Evolutionary conservation across 2,329 filamentous ascomycete genomes (phyloP), one percentile per base, ranked within the genome.

Genomic region (Fusarium hostae): DNA sequence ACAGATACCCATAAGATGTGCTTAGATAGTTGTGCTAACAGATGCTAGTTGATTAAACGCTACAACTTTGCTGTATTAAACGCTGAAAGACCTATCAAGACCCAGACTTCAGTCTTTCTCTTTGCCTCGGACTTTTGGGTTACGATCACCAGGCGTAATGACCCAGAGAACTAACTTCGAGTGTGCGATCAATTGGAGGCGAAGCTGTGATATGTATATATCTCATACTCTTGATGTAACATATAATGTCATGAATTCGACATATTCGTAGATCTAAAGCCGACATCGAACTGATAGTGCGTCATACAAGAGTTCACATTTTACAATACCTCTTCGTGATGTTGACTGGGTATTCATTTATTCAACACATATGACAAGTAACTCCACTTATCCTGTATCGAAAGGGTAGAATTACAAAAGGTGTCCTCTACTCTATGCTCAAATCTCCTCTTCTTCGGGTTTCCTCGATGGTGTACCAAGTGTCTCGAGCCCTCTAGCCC

Each of bases 91-190:
- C 78, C 80, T 6, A 80, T 82, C 45, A 81, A 76, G 50, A 77
- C 72, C 1, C 75, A 78, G 13, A 76, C 79, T 3, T 81, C 80
- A 1, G 77, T 80, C 1, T 81, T 82, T 26, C 73, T 81, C 40
- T 78, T 81, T 56, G 79, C 80, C 8, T 77, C 77, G 2, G 80
- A 81, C 26, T 81, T 81, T 51, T 81, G 78, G 79, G 79, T 81
- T 4, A 77, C 71, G 2, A 70, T 82, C 20, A 76, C 76, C 5
- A 73, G 70, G 26, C 63, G 76, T n/a, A 30, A 60, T 4, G 47
- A 57, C n/a, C 56, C 41, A 59, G 12, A 10, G 13, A 32, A 30
- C 5, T 24, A 26, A 9, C 22, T 26, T 13, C 4, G 4, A 30
- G 13, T 1, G 24, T 15, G 10, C 2, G 4, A 61, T 18, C 9